A percentile compares a stretch with the other conserved stretches of the same genome.
Conservation (phyloP, 1,139 yeast species). For the Pichia sp. region DNA sequence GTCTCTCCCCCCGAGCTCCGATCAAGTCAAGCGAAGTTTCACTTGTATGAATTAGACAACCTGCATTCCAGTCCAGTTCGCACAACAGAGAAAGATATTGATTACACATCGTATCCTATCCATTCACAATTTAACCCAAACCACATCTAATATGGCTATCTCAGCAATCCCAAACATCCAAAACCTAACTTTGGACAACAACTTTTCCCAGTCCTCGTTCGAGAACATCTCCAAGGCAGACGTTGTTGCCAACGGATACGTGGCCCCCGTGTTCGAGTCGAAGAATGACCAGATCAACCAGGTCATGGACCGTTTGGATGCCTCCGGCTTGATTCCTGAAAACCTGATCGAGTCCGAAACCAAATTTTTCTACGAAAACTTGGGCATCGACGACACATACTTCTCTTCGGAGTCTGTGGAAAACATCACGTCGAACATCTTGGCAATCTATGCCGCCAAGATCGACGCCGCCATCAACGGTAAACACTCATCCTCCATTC, state of each 20-base stretch:
- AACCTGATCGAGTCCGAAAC: slow-evolving; percentile 80
- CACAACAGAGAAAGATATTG: not conserved
- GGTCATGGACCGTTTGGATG: slow-evolving; percentile 78
- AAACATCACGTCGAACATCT: slow-evolving; percentile 77
- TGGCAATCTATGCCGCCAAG: slow-evolving; percentile 88
- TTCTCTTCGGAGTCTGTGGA: slow-evolving; percentile 81
- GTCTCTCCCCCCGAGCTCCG: not conserved
- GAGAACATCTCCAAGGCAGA: slow-evolving; percentile 31
- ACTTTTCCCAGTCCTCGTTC: slow-evolving; percentile 33
- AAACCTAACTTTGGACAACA: slow-evolving; percentile 32
- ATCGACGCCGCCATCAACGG: slow-evolving; percentile 73
- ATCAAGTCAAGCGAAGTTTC: not conserved
- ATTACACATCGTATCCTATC: not conserved
- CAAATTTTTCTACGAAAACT: slow-evolving; percentile 79
- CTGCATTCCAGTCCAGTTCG: not conserved
- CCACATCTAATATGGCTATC: slow-evolving; percentile 3
- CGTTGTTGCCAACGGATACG: slow-evolving; percentile 52
- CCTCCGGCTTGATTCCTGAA: slow-evolving; percentile 87
- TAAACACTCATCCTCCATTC: slow-evolving; percentile 50
- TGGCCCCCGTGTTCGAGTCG: slow-evolving; percentile 71
- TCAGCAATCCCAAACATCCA: slow-evolving; percentile 18
- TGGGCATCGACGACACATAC: slow-evolving; percentile 90
- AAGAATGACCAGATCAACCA: slow-evolving; percentile 76
- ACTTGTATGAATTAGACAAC: not conserved
- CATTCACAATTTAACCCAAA: too few species aligned